Evolutionary conservation across 148 eudicot genomes (phyloP), one percentile per base, ranked within the genome.

Genomic region (Simmondsia chinensis): DNA sequence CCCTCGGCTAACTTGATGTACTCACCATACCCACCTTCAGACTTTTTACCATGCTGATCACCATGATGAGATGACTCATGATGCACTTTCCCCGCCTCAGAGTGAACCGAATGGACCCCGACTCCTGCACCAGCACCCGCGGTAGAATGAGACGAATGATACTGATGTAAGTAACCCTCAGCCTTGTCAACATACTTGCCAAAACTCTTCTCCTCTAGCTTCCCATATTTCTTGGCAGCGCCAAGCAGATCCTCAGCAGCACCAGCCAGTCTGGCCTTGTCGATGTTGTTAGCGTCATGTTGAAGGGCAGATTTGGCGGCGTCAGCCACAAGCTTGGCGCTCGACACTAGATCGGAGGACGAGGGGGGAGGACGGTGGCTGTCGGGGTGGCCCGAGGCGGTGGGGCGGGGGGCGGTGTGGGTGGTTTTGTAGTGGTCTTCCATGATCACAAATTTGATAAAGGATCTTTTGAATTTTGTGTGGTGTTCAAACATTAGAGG

Each of bases 291-390:
- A 6, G 56, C 13, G 11, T 74, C 72, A 22, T 60, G 26, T 4
- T 57, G 10, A 13, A 51, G 7, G 10, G 73, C 70, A 21, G 63
- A 50, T 30, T 69, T 64, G 13, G 86, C 81, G 4, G 76, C 84
- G 7, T 52, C 79, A 1, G 76, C 76, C 15, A 77, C 26, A 7
- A 62, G 4, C 37, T 77, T 69, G 9, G 80, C 84, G 57, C 80
- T 73, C 3, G 75, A 41, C 44, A 73, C 23, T 2, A 70, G 63
- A 0, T 70, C 79, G 7, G 73, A 23, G 2, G 20, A 48, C 16
- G 41, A 30, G 33, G 33, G 39, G 20, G 9, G 39, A 16, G 22
- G 63, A 55, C 8, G 9, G 45, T 26, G 24, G 48, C 12, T 44
- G 31, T 28, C 9, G 31, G 9, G 31, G n/a, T n/a, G n/a, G n/a